These are phyloP conservation scores for Neurospora sp. DNA, from an alignment of 495 filamentous ascomycete genomes.

Conservation along the genomic window DNA sequence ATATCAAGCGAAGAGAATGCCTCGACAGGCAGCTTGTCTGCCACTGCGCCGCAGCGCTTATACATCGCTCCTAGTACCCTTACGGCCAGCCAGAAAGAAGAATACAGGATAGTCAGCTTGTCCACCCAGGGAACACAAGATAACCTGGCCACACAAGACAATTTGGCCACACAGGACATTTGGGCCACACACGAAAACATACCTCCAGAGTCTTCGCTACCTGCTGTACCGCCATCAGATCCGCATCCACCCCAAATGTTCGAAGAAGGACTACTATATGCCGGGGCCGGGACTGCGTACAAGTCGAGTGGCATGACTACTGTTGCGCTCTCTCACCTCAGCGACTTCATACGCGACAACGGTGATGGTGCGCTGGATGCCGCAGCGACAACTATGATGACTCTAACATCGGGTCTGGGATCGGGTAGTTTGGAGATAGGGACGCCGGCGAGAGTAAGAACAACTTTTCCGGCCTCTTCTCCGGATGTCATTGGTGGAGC, in stretches of 20 bases:
- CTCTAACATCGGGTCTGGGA: neutral
- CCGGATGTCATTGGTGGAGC: neutral
- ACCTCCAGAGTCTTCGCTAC: neutral
- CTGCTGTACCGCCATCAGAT: neutral
- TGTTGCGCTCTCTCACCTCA: constrained; percentile 1
- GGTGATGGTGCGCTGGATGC: neutral
- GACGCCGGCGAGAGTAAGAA: neutral
- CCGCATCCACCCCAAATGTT: neutral
- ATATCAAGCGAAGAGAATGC: neutral
- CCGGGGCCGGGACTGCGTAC: constrained; percentile 1
- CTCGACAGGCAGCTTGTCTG: constrained; percentile 1
- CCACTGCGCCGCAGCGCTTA: constrained; percentile 3
- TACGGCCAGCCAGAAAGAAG: constrained; percentile 20
- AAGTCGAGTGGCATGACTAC: constrained; percentile 19
- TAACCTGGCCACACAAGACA: neutral
- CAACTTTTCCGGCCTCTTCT: neutral
- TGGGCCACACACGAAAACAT: neutral
- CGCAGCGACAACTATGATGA: neutral
- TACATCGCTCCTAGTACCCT: constrained; percentile 18
- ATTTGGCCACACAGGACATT: neutral
- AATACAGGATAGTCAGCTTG: constrained; percentile 12
- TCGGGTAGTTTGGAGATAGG: neutral
- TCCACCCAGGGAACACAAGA: constrained; percentile 1
- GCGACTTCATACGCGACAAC: neutral
- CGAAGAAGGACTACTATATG: constrained; percentile 1